Base-by-base conservation (phyloP, 306 rosid genomes). In the Alnus rubra region DNA sequence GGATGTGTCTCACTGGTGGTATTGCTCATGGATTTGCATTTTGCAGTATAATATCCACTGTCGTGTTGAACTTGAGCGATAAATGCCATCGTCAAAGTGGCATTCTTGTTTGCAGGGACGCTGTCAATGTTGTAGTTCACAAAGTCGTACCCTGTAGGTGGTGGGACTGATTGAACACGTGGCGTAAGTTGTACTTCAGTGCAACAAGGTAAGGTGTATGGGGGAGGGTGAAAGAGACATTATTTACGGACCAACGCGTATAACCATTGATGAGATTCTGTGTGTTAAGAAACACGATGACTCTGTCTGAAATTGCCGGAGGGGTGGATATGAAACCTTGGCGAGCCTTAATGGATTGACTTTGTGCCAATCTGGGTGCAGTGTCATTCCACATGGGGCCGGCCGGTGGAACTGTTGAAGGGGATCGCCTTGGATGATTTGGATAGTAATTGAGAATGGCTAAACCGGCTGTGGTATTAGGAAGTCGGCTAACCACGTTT, bases 141-240 rank as follows among this genome's bases (percentile, higher is more conserved):
- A 55, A 62, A 89, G 67, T 94, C 97, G 63, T 91, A 86, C 15
- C 89, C 83, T 0, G 89, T 89, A 2, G 98, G 93, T 0, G 90
- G 93, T 33, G 93, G 84, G 80, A 83, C 69, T 89, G 91, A 56
- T 83, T 71, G 53, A 94, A 92, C 5, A 76, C 87, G 1, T 74
- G 78, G 1, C 73, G 82, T 0, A 91, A 51, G 35, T 92, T 87
- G 19, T 89, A 44, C 74, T 88, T 91, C 15, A 91, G 85, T 0
- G 97, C 87, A 39, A 89, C 60, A 23, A 94, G 97, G 58, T 92
- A 94, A 69, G 97, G 98, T 0, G 95, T 92, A 64, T 87, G 88
- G 8, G 98, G 91, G 68, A 86, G 88, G 3, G 48, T 65, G 71
- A 92, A 86, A 1, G 98, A 94, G 15, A 91, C 97, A 73, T 94